Evolutionary conservation across 1,139 yeast species (phyloP).

Genomic region (Hyphopichia buzzinii): DNA sequence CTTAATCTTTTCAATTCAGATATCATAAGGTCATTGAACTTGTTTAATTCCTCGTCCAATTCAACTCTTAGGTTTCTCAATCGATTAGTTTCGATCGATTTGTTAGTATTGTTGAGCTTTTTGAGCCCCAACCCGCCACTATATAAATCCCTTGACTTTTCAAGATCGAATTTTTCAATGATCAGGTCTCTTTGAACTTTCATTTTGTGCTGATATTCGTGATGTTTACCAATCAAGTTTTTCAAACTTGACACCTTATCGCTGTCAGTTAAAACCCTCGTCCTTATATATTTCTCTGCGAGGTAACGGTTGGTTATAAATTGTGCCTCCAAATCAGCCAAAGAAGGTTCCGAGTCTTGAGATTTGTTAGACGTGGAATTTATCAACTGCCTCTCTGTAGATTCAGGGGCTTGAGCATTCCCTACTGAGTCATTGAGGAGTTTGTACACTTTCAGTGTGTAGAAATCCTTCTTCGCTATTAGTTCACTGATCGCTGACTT

Average conservation of each 20-base stretch:
- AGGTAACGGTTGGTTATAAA: slow-evolving; percentile 20
- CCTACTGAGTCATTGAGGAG: slow-evolving; percentile 14
- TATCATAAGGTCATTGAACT: slow-evolving; percentile 18
- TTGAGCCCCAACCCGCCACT: slow-evolving; percentile 1
- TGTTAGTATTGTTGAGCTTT: slow-evolving; percentile 7
- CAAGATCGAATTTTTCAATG: slow-evolving; percentile 8
- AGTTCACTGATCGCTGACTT: slow-evolving; percentile 13
- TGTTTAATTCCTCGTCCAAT: slow-evolving; percentile 10
- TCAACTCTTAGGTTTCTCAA: slow-evolving; percentile 8
- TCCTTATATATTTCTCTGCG: slow-evolving; percentile 16
- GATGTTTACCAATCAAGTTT: slow-evolving; percentile 14
- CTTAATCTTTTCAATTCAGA: slow-evolving; percentile 16
- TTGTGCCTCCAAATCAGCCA: slow-evolving; percentile 12
- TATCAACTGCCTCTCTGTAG: slow-evolving; percentile 6
- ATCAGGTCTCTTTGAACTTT: slow-evolving; percentile 12
- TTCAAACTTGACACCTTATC: slow-evolving; percentile 5
- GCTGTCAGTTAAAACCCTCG: slow-evolving; percentile 7
- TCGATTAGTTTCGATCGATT: slow-evolving; percentile 6
- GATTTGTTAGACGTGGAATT: slow-evolving; percentile 5
- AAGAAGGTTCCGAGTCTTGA: slow-evolving; percentile 1
- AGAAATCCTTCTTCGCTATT: slow-evolving; percentile 16
- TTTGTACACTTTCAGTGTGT: slow-evolving; percentile 17
- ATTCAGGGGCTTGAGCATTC: slow-evolving; percentile 8
- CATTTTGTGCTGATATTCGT: slow-evolving; percentile 16
- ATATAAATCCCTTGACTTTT: slow-evolving; percentile 5